These are phyloP conservation scores for Decorospora gaudefroyi DNA, from an alignment of 2,329 filamentous ascomycete genomes.

Conservation along the genomic window DNA sequence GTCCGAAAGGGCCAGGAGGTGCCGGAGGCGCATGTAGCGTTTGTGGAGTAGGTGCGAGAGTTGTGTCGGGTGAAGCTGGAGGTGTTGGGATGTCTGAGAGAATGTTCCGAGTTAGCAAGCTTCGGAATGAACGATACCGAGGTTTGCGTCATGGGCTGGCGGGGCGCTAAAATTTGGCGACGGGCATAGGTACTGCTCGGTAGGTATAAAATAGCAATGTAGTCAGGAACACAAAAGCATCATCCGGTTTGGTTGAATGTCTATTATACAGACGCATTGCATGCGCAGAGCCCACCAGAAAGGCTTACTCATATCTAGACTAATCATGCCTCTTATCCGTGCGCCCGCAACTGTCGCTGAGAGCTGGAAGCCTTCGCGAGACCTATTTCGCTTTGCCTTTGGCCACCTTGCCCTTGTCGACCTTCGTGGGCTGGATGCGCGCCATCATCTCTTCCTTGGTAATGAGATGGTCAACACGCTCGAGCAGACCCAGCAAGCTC, in stretches of 20 bases:
- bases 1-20: conserved; percentile 8
- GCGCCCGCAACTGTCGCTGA: conserved; percentile 23
- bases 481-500: conserved; percentile 79
- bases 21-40: conserved; percentile 10
- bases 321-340: conserved; percentile 29
- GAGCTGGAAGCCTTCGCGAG: not conserved
- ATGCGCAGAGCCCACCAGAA: conserved; percentile 36
- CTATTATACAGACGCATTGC: conserved; percentile 47
- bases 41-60: not conserved
- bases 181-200: too few species aligned
- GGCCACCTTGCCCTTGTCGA: conserved; percentile 48
- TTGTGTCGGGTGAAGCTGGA: not conserved
- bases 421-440: conserved; percentile 73
- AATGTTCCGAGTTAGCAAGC: not conserved
- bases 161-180: too few species aligned
- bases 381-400: conserved; percentile 45
- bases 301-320: conserved; percentile 39
- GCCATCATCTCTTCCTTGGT: conserved; percentile 99
- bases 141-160: conserved; percentile 13
- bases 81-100: not conserved
- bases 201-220: too few species aligned
- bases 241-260: conserved; percentile 13
- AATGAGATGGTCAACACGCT: conserved; percentile 95
- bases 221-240: not conserved
- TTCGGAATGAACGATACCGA: conserved; percentile 13